phyloP scores from a whole-genome alignment of 148 eudicot species.

The Pouteria glomerata region DNA sequence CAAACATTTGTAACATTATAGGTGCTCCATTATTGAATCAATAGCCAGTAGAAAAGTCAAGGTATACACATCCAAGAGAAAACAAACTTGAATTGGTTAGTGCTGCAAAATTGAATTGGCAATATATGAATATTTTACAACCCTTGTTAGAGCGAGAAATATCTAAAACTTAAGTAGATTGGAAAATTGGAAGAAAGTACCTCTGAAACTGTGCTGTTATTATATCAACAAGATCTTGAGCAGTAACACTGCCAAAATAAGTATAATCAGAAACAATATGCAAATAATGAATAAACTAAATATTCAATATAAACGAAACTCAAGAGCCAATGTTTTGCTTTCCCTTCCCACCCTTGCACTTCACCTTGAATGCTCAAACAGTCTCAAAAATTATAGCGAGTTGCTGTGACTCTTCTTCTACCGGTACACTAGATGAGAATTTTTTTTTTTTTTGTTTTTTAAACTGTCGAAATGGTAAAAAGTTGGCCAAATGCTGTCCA shows the following conservation, averaged over 20 bases:
- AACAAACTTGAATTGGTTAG: background rate
- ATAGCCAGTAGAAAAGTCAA: no score
- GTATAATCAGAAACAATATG: conserved; percentile 14
- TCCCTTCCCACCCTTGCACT: conserved; percentile 87
- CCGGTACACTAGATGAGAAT: no score
- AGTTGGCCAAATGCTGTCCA: no score
- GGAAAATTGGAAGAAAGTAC: conserved; percentile 29
- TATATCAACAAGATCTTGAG: conserved; percentile 94
- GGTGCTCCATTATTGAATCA: background rate
- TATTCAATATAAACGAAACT: conserved; percentile 11
- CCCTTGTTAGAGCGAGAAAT: background rate
- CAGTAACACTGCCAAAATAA: conserved; percentile 64
- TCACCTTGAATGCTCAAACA: conserved; percentile 87
- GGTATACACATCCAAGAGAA: background rate
- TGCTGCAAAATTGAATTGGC: background rate
- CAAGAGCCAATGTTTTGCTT: conserved; percentile 86
- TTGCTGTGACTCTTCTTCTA: conserved; percentile 90
- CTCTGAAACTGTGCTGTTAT: conserved; percentile 95
- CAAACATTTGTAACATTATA: background rate
- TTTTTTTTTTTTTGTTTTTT: no score
- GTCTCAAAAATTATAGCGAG: conserved; percentile 83
- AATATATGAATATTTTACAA: background rate
- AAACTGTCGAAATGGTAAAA: no score
- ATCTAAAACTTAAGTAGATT: background rate
- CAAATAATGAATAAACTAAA: background rate